Evolutionary conservation across 768 basidiomycete genomes (phyloP).

Genomic region (Erythrobasidium yunnanense): DNA sequence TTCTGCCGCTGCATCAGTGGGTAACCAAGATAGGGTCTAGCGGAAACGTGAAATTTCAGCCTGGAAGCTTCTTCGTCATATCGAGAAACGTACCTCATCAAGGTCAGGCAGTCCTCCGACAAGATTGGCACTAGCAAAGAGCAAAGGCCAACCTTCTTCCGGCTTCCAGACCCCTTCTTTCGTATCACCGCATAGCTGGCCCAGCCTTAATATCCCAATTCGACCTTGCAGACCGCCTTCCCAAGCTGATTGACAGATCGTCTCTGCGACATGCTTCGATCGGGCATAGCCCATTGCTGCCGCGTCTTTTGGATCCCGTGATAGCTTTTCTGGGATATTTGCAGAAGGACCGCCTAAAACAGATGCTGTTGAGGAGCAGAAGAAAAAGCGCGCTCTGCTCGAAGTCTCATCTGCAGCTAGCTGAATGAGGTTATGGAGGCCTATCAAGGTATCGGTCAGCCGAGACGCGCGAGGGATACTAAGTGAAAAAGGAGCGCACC

Average conservation of each 20-base stretch:
- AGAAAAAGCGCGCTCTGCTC: constrained; percentile 32
- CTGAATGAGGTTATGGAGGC: constrained; percentile 31
- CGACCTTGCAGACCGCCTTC: constrained; percentile 12
- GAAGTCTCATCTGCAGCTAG: background rate
- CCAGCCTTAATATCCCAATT: constrained; percentile 36
- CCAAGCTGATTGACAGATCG: constrained; percentile 34
- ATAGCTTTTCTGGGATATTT: constrained; percentile 33
- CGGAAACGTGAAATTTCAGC: background rate
- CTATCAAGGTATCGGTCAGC: too few relatives aligned
- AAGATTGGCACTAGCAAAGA: constrained; percentile 37
- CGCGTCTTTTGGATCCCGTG: constrained; percentile 37
- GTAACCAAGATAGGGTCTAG: constrained; percentile 24
- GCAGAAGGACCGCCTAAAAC: constrained; percentile 30
- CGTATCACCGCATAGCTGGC: constrained; percentile 41
- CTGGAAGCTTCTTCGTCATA: too few relatives aligned
- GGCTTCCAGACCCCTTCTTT: constrained; percentile 40
- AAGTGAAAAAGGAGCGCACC: background rate
- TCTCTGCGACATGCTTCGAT: constrained; percentile 41
- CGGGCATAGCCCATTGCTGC: constrained; percentile 40
- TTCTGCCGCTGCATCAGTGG: constrained; percentile 19
- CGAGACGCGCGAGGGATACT: too few relatives aligned
- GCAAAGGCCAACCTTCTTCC: constrained; percentile 41
- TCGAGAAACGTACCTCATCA: constrained; percentile 29
- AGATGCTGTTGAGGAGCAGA: constrained; percentile 41
- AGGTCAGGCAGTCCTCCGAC: constrained; percentile 38